phyloP scores from a whole-genome alignment of 2,329 filamentous ascomycete species.

The Elsinoe batatas region DNA sequence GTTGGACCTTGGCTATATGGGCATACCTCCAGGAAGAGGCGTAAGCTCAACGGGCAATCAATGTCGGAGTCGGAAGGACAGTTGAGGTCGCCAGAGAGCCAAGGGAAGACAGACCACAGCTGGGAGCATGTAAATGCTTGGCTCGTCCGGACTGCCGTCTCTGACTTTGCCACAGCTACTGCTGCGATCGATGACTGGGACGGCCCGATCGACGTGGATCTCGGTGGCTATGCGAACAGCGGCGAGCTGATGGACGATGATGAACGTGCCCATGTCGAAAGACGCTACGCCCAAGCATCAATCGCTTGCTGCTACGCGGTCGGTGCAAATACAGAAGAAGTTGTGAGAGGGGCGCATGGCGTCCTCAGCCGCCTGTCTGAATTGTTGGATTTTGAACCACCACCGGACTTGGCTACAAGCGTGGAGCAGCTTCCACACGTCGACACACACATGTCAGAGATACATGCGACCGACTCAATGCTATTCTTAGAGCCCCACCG shows the following conservation, averaged over 20 bases:
- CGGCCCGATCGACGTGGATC: slow-evolving; percentile 59
- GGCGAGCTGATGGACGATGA: slow-evolving; percentile 50
- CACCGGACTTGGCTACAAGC: slow-evolving; percentile 37
- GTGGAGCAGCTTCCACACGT: slow-evolving; percentile 36
- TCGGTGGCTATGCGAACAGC: slow-evolving; percentile 48
- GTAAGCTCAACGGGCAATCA: slow-evolving; percentile 30
- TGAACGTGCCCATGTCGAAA: slow-evolving; percentile 49
- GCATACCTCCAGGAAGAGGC: slow-evolving; percentile 48
- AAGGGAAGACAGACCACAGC: slow-evolving; percentile 41
- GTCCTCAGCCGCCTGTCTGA: slow-evolving; percentile 51
- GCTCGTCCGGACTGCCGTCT: slow-evolving; percentile 51
- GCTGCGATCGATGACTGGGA: slow-evolving; percentile 61
- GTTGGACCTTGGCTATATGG: slow-evolving; percentile 67
- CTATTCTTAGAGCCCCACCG: slow-evolving; percentile 30
- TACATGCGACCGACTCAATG: slow-evolving; percentile 15
- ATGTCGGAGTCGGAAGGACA: neutral
- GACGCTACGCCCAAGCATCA: slow-evolving; percentile 56
- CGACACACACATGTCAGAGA: slow-evolving; percentile 26
- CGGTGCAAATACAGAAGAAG: slow-evolving; percentile 49
- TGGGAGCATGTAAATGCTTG: slow-evolving; percentile 63
- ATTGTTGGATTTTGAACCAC: slow-evolving; percentile 51
- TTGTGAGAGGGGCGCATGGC: slow-evolving; percentile 50
- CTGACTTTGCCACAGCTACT: slow-evolving; percentile 53
- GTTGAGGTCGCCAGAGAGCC: slow-evolving; percentile 14
- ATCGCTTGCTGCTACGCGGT: slow-evolving; percentile 59